Percentiles rank a stretch among this genome's conserved stretches.
These are phyloP conservation scores for Lactarius pseudohatsudake DNA, from an alignment of 768 basidiomycete species.

Conservation along the genomic window DNA sequence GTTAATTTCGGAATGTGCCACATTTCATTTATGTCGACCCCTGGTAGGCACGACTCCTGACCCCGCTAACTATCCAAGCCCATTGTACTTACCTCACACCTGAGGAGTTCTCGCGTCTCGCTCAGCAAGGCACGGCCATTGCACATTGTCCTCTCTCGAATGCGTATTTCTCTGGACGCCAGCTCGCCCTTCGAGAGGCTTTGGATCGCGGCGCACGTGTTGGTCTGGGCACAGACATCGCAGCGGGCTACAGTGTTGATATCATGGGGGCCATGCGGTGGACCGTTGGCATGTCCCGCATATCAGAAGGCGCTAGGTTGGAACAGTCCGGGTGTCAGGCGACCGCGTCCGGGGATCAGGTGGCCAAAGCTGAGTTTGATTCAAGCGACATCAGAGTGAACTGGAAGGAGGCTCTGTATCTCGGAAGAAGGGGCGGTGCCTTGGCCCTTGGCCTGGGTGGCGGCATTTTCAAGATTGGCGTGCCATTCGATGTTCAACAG, in stretches of 20 bases:
- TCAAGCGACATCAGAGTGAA: conserved; percentile 50
- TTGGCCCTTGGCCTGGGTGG: conserved; percentile 58
- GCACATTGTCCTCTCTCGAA: conserved; percentile 92
- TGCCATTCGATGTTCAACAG: conserved; percentile 72
- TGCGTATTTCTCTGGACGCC: conserved; percentile 75
- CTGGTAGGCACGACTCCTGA: conserved; percentile 53
- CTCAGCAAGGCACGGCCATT: conserved; percentile 54
- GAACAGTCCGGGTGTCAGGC: conserved; percentile 23
- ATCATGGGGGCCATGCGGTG: conserved; percentile 81
- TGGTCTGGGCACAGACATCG: conserved; percentile 83
- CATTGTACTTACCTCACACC: conserved; percentile 82
- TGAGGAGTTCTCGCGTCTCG: conserved; percentile 52
- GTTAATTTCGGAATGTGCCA: conserved; percentile 7
- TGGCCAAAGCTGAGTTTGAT: conserved; percentile 14
- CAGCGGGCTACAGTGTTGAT: conserved; percentile 80
- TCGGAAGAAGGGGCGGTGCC: conserved; percentile 82
- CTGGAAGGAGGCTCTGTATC: conserved; percentile 80
- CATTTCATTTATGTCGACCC: background rate
- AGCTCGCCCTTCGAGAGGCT: conserved; percentile 71
- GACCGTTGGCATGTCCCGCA: conserved; percentile 67
- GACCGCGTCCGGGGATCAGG: conserved; percentile 13
- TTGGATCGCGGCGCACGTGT: conserved; percentile 61
- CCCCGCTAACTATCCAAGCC: conserved; percentile 70
- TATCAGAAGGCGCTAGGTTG: conserved; percentile 56
- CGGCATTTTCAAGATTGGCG: conserved; percentile 55